These are phyloP conservation scores for Lentinula sp. DNA, from an alignment of 768 basidiomycete species.

Conservation along the genomic window DNA sequence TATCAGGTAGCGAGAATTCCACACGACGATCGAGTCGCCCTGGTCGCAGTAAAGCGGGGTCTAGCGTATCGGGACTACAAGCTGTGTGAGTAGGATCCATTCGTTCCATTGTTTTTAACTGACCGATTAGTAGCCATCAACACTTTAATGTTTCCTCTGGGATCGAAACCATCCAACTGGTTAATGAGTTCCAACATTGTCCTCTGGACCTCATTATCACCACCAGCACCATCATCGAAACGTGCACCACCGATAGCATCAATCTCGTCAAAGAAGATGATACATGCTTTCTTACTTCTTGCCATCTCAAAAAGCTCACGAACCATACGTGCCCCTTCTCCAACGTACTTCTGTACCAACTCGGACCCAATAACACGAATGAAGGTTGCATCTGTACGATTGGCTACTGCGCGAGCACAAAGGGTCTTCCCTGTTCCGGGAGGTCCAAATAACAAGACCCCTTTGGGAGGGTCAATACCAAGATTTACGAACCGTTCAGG, in stretches of 20 bases:
- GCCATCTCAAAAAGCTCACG: conserved; percentile 99
- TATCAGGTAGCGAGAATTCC: conserved; percentile 92
- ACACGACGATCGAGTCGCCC: conserved; percentile 96
- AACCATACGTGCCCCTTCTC: conserved; percentile 98
- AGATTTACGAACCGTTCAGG: conserved; percentile 98
- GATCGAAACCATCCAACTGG: conserved; percentile 97
- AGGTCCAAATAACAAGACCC: conserved; percentile 92
- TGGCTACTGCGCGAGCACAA: conserved; percentile 96
- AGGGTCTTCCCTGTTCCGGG: conserved; percentile 99
- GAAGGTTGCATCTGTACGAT: conserved; percentile 97
- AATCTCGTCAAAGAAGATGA: conserved; percentile 99
- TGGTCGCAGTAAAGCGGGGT: conserved; percentile 92
- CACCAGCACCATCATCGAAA: conserved; percentile 97
- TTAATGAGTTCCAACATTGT: conserved; percentile 99
- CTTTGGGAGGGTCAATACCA: conserved; percentile 98
- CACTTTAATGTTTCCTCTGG: conserved; percentile 99
- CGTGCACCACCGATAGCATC: conserved; percentile 98
- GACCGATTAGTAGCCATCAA: conserved; percentile 98
- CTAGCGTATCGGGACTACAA: conserved; percentile 89
- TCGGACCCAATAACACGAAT: conserved; percentile 99
- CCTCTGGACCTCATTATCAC: conserved; percentile 97
- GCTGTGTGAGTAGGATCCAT: neutral
- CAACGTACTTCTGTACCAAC: conserved; percentile 99
- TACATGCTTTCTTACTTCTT: conserved; percentile 96
- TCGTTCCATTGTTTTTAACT: conserved; percentile 14